Conservation (phyloP, 306 rosid species). For the Crotalaria pallida region DNA sequence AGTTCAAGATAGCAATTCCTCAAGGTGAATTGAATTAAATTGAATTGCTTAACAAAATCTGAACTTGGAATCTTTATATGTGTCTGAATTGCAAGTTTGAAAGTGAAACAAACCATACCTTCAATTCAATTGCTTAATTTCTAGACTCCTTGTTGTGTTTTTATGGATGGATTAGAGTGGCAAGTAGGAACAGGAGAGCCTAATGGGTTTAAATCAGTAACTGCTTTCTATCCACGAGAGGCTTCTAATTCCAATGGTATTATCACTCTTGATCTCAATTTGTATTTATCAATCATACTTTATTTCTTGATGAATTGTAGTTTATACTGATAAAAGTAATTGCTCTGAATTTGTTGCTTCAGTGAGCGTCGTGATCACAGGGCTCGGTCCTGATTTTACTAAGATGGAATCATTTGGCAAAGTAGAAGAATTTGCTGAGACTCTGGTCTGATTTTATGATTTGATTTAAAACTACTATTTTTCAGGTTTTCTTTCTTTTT, state of each 20-base stretch:
- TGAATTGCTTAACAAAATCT: too few relatives aligned
- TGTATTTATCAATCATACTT: neutral
- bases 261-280: neutral
- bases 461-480: neutral
- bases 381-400: conserved; percentile 87
- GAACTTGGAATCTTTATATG: too few relatives aligned
- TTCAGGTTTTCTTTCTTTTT: neutral
- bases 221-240: conserved; percentile 78
- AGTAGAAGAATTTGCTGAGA: conserved; percentile 92
- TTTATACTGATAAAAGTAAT: neutral
- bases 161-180: conserved; percentile 45
- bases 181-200: conserved; percentile 74
- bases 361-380: conserved; percentile 83
- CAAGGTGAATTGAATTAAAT: conserved; percentile 46
- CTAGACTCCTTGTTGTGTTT: neutral
- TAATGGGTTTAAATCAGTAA: conserved; percentile 70
- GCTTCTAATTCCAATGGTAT: conserved; percentile 61
- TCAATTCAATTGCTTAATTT: neutral
- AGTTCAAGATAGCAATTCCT: conserved; percentile 71
- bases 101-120: neutral
- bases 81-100: conserved; percentile 2
- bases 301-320: neutral
- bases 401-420: conserved; percentile 93
- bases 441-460: conserved; percentile 49
- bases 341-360: conserved; percentile 10